Conservation (phyloP, 345 rosid genomes). For the Hibiscus syriacus region DNA sequence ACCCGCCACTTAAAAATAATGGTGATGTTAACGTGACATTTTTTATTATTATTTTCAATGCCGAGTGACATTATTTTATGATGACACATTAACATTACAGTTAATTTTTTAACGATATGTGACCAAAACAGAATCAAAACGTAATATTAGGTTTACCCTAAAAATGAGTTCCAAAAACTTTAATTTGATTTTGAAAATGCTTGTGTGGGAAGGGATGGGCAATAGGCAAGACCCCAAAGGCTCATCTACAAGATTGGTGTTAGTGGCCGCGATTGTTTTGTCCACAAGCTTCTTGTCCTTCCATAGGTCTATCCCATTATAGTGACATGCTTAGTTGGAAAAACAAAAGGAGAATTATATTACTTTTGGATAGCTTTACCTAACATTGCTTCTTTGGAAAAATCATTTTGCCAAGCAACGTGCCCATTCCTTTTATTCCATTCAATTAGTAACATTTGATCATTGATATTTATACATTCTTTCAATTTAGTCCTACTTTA, state of each 20-base stretch:
- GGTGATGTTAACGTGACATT: too few species aligned
- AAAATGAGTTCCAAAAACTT: not conserved
- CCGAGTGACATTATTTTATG: too few species aligned
- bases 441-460: not conserved
- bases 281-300: slow-evolving; percentile 1
- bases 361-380: slow-evolving; percentile 6
- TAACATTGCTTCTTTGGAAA: not conserved
- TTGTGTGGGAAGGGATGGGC: not conserved
- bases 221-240: not conserved
- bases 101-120: too few species aligned
- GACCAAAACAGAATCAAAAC: too few species aligned
- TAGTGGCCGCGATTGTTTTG: slow-evolving; percentile 3
- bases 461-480: too few species aligned
- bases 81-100: too few species aligned
- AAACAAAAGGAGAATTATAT: not conserved
- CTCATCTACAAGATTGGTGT: not conserved
- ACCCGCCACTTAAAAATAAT: too few species aligned
- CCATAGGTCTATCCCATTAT: too few species aligned
- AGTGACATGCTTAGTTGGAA: slow-evolving; percentile 13
- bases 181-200: not conserved
- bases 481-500: too few species aligned
- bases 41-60: too few species aligned
- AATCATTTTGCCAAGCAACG: not conserved
- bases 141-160: too few species aligned
- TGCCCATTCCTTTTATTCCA: not conserved